Evolutionary conservation across 1,284 basidiomycete genomes (phyloP).

Genomic region (Rhodotorula sp.): DNA sequence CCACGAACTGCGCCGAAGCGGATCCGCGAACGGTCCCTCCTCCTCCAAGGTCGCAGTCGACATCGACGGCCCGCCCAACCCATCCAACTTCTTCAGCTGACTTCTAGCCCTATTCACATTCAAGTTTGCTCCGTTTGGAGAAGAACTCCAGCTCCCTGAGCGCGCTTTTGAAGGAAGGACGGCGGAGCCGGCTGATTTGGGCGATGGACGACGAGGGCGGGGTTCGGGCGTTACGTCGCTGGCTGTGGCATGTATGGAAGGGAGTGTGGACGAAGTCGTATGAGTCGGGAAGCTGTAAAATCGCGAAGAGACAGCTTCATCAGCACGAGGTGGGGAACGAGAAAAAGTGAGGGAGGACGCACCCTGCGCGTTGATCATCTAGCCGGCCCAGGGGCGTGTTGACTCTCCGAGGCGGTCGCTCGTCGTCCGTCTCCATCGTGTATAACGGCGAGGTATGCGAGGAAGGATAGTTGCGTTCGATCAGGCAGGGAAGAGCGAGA

Average conservation of each 20-base stretch:
- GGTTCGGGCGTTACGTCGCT: no score
- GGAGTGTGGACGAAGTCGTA: neutral
- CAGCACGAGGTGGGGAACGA: neutral
- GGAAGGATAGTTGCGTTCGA: neutral
- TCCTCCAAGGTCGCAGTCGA: neutral
- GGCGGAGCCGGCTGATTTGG: conserved; percentile 19
- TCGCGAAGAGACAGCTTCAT: neutral
- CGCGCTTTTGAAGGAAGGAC: conserved; percentile 3
- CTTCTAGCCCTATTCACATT: neutral
- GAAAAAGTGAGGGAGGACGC: neutral
- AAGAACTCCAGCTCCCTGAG: neutral
- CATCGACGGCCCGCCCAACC: neutral
- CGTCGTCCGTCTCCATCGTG: conserved; percentile 1
- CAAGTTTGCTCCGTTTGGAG: neutral
- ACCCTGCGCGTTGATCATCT: conserved; percentile 7
- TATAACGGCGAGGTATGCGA: neutral
- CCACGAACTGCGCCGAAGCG: conserved; percentile 4
- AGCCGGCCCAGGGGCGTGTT: neutral
- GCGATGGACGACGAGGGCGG: conserved; percentile 4
- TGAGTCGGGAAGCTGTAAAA: neutral
- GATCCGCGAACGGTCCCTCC: conserved; percentile 18
- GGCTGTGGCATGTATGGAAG: neutral
- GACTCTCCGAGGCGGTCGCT: neutral
- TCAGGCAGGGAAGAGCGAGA: neutral
- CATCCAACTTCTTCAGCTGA: neutral